These are phyloP conservation scores for Pistacia vera DNA, from an alignment of 345 rosid species.

Conservation along the genomic window DNA sequence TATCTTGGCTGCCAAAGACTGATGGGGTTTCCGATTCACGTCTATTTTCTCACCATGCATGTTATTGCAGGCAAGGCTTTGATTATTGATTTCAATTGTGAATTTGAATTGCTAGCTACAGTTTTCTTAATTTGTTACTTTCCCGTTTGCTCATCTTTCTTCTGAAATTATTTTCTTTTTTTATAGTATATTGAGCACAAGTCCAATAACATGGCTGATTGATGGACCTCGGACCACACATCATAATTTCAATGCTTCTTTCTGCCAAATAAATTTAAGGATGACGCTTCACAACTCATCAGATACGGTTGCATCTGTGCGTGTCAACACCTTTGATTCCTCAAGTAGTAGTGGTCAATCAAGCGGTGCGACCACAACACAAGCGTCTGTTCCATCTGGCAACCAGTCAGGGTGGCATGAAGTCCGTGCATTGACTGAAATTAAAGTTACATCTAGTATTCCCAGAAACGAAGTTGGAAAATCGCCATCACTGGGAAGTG, in stretches of 20 bases:
- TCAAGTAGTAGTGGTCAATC: conserved; percentile 24
- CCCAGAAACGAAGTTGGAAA: conserved; percentile 33
- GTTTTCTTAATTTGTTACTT: conserved; percentile 12
- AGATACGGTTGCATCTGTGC: conserved; percentile 45
- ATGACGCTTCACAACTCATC: conserved; percentile 76
- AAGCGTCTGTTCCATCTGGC: conserved; percentile 32
- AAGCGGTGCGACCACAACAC: conserved; percentile 24
- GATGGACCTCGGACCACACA: conserved; percentile 59
- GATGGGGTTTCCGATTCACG: conserved; percentile 43
- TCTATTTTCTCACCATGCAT: conserved; percentile 76
- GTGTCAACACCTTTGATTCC: conserved; percentile 47
- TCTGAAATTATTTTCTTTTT: conserved; percentile 11
- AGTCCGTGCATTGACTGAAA: conserved; percentile 44
- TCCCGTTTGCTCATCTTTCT: neutral
- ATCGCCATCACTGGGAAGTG: conserved; percentile 48
- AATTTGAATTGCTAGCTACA: neutral
- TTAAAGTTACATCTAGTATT: conserved; percentile 51
- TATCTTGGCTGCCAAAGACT: conserved; percentile 46
- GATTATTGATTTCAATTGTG: conserved; percentile 7
- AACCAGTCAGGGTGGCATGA: conserved; percentile 71
- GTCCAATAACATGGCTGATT: conserved; percentile 75
- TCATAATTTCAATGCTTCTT: conserved; percentile 67
- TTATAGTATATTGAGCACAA: conserved; percentile 58
- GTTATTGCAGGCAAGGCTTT: conserved; percentile 71
- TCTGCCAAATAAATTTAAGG: conserved; percentile 59